Base-by-base conservation (phyloP, 164 flowering plant species). In the Chimonanthus praecox region DNA sequence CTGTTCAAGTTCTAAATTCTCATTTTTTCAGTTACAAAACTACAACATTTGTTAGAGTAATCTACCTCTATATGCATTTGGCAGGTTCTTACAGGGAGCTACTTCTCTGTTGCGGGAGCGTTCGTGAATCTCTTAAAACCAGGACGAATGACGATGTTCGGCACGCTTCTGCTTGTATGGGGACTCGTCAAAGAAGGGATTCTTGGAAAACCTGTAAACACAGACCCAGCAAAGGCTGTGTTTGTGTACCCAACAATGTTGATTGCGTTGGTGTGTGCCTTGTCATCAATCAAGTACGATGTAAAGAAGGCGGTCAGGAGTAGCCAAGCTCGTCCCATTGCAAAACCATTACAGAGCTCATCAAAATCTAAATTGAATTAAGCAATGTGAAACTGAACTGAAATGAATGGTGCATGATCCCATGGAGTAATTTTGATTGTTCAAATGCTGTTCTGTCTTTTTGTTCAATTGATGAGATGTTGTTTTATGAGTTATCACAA, bases 31-130 rank as follows among this genome's bases (percentile, higher is more conserved):
- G 33, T 43, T 10, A 43, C 43, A 20, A 11, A 7, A 20, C 18
- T 2, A 10, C 45, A 18, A 63, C 33, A 15, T 18, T 6, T 63
- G 6, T 63, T 9, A 3, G 7, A 10, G 49, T 68, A 33, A 54
- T 18, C 50, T 65, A 16, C 1, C 44, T 3, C 11, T 68, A 21
- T 47, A 5, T 54, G 63, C 44, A 68, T 75, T 8, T 33, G 51
- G 64, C 88, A 94, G 98, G 97, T 94, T 80, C 96, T 94, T 77
- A 95, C 98, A 0, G 98, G 98, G 74, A 90, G 98, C 82, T 94
- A 94, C 81, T 92, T 92, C 79, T 79, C 87, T 68, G 97, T 94
- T 68, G 98, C 98, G 11, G 97, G 98, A 72, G 89, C 97, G 1
- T 78, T 91, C 16, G 82, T 92, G 78, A 92, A 95, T 49, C 45